Evolutionary conservation across 345 rosid species (phyloP).

Genomic region (Pugionium dolabratum): DNA sequence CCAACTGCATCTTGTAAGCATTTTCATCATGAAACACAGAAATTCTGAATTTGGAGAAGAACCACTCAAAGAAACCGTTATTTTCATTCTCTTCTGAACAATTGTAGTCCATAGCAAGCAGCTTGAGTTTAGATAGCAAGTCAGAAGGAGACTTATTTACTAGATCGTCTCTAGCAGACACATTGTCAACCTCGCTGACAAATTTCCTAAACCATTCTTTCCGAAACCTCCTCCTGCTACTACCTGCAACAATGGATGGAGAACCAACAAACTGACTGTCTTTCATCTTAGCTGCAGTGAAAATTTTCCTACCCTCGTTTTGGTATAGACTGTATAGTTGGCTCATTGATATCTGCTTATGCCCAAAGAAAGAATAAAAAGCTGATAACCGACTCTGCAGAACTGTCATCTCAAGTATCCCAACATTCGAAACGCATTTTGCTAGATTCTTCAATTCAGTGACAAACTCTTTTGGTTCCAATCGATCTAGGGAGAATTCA

Average conservation of each 20-base stretch:
- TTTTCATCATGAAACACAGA: constrained; percentile 63
- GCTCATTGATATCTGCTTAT: constrained; percentile 51
- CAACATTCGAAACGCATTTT: constrained; percentile 38
- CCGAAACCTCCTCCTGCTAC: constrained; percentile 56
- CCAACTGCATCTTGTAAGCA: constrained; percentile 58
- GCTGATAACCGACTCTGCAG: constrained; percentile 52
- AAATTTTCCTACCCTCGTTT: constrained; percentile 33
- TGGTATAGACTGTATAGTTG: constrained; percentile 39
- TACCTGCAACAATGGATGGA: constrained; percentile 51
- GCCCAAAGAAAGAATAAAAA: constrained; percentile 59
- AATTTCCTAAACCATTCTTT: constrained; percentile 57
- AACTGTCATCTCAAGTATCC: constrained; percentile 55
- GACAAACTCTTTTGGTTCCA: constrained; percentile 61
- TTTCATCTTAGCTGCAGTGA: constrained; percentile 39
- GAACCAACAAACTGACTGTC: constrained; percentile 49
- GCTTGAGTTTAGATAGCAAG: constrained; percentile 59
- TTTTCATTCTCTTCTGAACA: constrained; percentile 48
- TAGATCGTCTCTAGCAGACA: constrained; percentile 48
- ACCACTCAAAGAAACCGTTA: constrained; percentile 58
- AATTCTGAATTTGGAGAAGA: constrained; percentile 82
- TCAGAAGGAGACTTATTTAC: constrained; percentile 49
- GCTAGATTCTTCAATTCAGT: constrained; percentile 58
- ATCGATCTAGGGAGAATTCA: constrained; percentile 43
- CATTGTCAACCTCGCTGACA: constrained; percentile 44
- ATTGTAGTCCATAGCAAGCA: constrained; percentile 54